Conservation (phyloP, 176 grass and related monocot species). For the Oryza glaberrima region DNA sequence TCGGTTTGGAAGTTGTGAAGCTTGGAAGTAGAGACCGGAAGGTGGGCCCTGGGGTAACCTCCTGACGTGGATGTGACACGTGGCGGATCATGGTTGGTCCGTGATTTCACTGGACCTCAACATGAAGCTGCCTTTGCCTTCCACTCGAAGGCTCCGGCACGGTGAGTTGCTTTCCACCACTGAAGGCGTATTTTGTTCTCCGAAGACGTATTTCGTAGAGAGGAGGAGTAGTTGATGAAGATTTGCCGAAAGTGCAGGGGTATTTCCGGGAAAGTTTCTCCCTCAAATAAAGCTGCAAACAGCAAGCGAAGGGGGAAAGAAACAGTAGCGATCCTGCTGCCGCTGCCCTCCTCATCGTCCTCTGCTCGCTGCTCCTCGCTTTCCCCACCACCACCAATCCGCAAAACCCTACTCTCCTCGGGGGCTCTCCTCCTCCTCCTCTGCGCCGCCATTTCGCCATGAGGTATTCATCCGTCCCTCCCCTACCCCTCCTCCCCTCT, state of each 20-base stretch:
- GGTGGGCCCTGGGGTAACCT: not conserved
- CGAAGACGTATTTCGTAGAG: not conserved
- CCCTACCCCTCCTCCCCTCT: not conserved
- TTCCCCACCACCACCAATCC: conserved; percentile 30
- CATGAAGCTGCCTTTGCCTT: conserved; percentile 30
- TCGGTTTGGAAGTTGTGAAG: not conserved
- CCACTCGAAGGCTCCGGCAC: conserved; percentile 9
- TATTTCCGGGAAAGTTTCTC: not conserved
- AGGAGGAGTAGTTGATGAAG: not conserved
- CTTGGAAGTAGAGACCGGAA: not conserved
- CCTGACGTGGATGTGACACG: conserved; percentile 23
- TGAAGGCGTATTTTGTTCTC: not conserved
- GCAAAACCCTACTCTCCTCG: conserved; percentile 30
- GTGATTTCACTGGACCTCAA: not conserved
- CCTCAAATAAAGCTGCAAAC: conserved; percentile 22
- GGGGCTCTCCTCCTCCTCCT: not conserved
- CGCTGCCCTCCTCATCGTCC: conserved; percentile 16
- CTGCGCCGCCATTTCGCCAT: conserved; percentile 11
- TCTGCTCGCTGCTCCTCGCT: conserved; percentile 8
- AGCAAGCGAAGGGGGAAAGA: not conserved
- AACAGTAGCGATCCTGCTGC: not conserved
- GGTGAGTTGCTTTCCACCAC: not conserved
- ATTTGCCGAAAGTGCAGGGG: not conserved
- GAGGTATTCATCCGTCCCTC: conserved; percentile 31
- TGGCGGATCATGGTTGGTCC: not conserved